Conservation (phyloP, 2,329 filamentous ascomycete genomes). For the Stagonosporopsis rhizophila region DNA sequence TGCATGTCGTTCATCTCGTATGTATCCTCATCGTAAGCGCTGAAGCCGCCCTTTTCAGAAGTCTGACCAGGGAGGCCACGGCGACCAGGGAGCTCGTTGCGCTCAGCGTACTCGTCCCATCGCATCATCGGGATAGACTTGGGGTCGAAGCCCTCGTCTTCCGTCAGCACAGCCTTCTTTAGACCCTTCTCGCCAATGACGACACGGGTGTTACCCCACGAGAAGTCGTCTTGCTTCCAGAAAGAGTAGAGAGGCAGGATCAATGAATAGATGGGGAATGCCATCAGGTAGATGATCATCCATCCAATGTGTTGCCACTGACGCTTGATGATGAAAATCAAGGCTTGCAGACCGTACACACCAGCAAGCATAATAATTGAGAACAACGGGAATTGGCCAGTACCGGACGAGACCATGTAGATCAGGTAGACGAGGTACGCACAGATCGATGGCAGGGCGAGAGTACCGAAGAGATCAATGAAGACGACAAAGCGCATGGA, state of each 20-base stretch:
- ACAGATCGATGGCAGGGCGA: constrained; percentile 89
- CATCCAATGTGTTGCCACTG: constrained; percentile 99
- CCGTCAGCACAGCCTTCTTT: constrained; percentile 86
- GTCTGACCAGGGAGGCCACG: constrained; percentile 67
- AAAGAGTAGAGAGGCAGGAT: constrained; percentile 94
- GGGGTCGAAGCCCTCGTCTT: constrained; percentile 85
- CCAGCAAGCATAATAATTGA: constrained; percentile 88
- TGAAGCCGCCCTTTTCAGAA: constrained; percentile 66
- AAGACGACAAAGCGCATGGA: constrained; percentile 97
- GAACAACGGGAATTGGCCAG: constrained; percentile 81
- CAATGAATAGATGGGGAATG: constrained; percentile 93
- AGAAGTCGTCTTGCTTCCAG: constrained; percentile 99
- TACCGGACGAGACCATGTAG: constrained; percentile 73
- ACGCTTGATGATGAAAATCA: constrained; percentile 95
- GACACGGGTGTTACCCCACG: constrained; percentile 97
- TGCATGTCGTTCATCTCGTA: constrained; percentile 99
- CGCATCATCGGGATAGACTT: constrained; percentile 91
- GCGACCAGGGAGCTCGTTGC: constrained; percentile 89
- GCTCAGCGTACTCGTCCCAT: constrained; percentile 93
- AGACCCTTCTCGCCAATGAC: constrained; percentile 93
- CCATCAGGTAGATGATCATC: constrained; percentile 99
- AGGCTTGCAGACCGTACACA: constrained; percentile 92
- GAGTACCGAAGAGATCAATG: constrained; percentile 89
- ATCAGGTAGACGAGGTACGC: constrained; percentile 88
- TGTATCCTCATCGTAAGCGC: constrained; percentile 72